Evolutionary conservation across 2,329 filamentous ascomycete genomes (phyloP), one percentile per base, ranked within the genome.

Genomic region (Dryadomyces quercivorus): DNA sequence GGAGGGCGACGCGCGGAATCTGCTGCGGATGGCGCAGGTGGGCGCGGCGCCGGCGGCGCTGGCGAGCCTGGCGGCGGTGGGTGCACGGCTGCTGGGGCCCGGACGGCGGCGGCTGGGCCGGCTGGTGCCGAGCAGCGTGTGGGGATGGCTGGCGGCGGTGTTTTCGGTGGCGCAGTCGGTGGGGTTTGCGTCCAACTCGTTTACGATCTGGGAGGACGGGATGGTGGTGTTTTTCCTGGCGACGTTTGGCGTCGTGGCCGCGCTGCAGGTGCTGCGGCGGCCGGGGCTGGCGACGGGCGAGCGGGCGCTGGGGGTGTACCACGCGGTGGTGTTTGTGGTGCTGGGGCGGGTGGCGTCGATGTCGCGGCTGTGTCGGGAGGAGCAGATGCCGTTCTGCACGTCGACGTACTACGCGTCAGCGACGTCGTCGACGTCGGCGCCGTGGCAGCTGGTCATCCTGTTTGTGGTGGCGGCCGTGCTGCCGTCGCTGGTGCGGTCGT

Each of bases 201-300:
- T 91, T 70, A 97, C 92, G 0, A 95, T 98, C 60, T 98, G 93
- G 91, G 93, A 98, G 71, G 93, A 98, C 64, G 87, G 89, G 15
- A 96, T 96, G 55, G 77, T 95, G 5, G 75, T 95, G 3, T 95
- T 95, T 72, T 92, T 97, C 71, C 80, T 96, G 56, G 82, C 83
- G 2, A 93, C 91, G 0, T 96, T 97, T 65, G 91, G 90, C 34
- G 69, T 90, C 7, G 75, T 85, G n/a, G 81, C 85, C 40, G 78
- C 86, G 13, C 69, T 88, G 13, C 83, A 85, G 2, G 91, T 91
- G 0, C 77, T 95, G 63, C 81, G 88, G 16, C 83, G 90, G 59
- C 77, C 82, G 52, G 75, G 78, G 40, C 71, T 40, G 5, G 3
- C 12, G 36, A 16, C 77, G 22, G 72, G 77, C 3, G 86, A 94